phyloP scores from a whole-genome alignment of 1,139 yeast genomes.

The Yamadazyma conglobata region DNA sequence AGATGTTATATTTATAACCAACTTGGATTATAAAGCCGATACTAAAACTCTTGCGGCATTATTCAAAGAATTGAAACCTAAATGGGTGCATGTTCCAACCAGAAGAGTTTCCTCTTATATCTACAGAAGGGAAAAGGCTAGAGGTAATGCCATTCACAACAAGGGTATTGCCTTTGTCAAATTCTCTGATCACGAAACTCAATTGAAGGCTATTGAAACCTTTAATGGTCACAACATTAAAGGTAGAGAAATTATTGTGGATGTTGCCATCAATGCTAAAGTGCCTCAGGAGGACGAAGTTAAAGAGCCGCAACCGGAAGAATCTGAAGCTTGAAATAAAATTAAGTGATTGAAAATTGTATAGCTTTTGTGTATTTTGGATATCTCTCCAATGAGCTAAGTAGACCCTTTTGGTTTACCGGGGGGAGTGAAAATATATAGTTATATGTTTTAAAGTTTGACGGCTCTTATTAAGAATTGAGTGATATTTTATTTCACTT shows the following conservation, averaged over 20 bases:
- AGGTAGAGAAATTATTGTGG: conserved; percentile 54
- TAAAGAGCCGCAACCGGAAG: conserved; percentile 1
- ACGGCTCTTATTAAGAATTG: no score
- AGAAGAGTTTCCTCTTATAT: conserved; percentile 41
- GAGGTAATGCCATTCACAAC: conserved; percentile 44
- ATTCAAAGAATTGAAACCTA: conserved; percentile 47
- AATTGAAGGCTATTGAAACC: conserved; percentile 46
- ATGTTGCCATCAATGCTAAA: conserved; percentile 53
- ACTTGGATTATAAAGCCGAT: conserved; percentile 49
- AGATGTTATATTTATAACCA: conserved; percentile 57
- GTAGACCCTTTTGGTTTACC: no score
- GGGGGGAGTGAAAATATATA: no score
- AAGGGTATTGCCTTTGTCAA: conserved; percentile 65
- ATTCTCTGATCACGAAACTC: conserved; percentile 46
- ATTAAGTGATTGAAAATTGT: no score
- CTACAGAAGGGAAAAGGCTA: conserved; percentile 35
- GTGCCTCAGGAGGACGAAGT: conserved; percentile 22
- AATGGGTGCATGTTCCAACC: conserved; percentile 57
- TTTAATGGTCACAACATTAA: conserved; percentile 50
- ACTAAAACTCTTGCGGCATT: conserved; percentile 41
- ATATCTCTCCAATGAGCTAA: no score
- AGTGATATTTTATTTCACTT: no score
- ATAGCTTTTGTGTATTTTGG: no score
- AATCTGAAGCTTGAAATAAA: no score
- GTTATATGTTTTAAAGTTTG: no score